Evolutionary conservation across 768 basidiomycete species (phyloP).

Genomic region (Pleurotus sapidus): DNA sequence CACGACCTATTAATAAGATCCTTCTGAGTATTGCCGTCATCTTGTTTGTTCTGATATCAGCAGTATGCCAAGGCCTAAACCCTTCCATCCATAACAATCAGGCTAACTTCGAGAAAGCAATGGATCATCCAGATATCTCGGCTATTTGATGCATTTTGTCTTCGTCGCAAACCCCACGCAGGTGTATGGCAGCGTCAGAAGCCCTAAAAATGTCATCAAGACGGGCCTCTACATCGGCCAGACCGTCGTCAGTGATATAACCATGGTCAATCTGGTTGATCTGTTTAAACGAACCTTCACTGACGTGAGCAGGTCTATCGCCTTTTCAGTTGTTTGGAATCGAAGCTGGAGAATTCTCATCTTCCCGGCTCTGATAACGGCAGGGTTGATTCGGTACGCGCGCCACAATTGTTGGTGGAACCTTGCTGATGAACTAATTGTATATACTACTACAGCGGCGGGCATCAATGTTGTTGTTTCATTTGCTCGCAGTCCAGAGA

Average conservation of each 20-base stretch:
- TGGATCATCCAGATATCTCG: slow-evolving; percentile 1
- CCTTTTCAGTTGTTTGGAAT: slow-evolving; percentile 1
- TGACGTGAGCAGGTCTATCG: not conserved
- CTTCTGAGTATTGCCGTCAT: not conserved
- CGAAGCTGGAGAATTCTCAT: slow-evolving; percentile 1
- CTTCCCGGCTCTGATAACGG: not conserved
- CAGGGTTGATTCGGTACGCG: not conserved
- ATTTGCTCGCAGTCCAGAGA: not conserved
- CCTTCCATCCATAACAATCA: not conserved
- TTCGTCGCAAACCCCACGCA: not conserved
- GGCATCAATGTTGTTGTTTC: not conserved
- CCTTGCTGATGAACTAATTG: not conserved
- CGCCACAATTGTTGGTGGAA: not conserved
- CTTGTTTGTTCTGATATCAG: not conserved
- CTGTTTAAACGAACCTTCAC: no score
- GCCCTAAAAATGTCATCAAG: slow-evolving; percentile 2
- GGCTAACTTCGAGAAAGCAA: not conserved
- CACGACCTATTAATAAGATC: not conserved
- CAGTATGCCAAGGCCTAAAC: not conserved
- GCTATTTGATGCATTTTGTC: slow-evolving; percentile 5
- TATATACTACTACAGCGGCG: not conserved
- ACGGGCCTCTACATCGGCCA: slow-evolving; percentile 4
- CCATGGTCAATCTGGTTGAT: not conserved
- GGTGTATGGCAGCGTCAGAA: not conserved
- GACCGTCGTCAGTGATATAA: slow-evolving; percentile 2